A percentile compares a stretch with the other conserved stretches of the same genome.
phyloP scores from a whole-genome alignment of 225 moss, liverwort and hornwort genomes.

The Polytrichum formosum region DNA sequence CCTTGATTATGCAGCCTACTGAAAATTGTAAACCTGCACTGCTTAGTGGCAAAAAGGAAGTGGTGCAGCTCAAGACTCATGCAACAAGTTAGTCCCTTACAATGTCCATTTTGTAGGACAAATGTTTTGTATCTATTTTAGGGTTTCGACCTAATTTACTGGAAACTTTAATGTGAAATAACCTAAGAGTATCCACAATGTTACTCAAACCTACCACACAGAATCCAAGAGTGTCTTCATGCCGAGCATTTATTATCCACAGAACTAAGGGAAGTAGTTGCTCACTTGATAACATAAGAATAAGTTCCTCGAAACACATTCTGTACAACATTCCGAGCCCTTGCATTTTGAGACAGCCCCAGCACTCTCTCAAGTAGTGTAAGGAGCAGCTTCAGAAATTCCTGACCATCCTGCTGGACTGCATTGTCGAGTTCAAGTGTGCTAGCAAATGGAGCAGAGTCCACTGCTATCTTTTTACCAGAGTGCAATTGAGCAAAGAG shows the following conservation, averaged over 20 bases:
- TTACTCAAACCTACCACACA: too few species aligned
- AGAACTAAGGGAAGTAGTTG: conserved; percentile 5
- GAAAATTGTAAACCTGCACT: too few species aligned
- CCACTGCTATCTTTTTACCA: conserved; percentile 88
- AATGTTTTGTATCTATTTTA: too few species aligned
- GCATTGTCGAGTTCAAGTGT: conserved; percentile 97
- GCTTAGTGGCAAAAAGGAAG: too few species aligned
- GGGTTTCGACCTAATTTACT: too few species aligned
- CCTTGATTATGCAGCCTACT: too few species aligned
- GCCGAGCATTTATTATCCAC: neutral
- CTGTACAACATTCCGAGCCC: conserved; percentile 88
- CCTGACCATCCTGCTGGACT: conserved; percentile 98
- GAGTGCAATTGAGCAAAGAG: conserved; percentile 94
- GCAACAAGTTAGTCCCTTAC: too few species aligned
- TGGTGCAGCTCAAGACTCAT: too few species aligned
- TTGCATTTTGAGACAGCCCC: conserved; percentile 66
- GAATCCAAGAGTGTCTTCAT: too few species aligned
- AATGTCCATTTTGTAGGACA: too few species aligned
- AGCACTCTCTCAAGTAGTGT: conserved; percentile 93
- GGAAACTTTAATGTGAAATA: too few species aligned
- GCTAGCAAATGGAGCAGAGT: conserved; percentile 95
- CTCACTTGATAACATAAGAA: conserved; percentile 97
- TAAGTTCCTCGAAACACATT: conserved; percentile 93
- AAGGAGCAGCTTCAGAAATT: conserved; percentile 89
- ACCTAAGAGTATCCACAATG: neutral